Evolutionary conservation across 805 yeast genomes (phyloP).

Genomic region (Debaryomyces castellii): DNA sequence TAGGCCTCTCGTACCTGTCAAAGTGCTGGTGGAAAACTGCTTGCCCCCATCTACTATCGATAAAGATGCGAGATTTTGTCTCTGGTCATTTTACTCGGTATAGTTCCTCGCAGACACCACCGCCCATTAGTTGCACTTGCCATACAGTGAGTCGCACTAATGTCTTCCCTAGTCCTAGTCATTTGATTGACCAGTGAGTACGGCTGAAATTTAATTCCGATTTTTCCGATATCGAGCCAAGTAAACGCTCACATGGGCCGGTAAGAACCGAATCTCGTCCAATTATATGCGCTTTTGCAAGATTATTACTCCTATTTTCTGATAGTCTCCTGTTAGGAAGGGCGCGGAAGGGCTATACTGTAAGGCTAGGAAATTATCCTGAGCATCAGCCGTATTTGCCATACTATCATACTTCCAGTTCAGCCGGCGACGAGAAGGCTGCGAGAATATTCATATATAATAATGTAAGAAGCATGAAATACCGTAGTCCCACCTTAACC

Average conservation of each 20-base stretch:
- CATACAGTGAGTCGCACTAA: no score
- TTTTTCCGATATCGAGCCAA: not conserved
- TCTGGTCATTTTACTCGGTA: not conserved
- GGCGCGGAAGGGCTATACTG: slow-evolving; percentile 1
- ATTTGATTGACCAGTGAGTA: not conserved
- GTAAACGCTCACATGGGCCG: not conserved
- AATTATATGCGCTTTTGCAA: not conserved
- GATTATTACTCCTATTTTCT: not conserved
- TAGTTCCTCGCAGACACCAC: not conserved
- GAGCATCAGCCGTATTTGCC: slow-evolving; percentile 3
- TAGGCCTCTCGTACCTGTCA: not conserved
- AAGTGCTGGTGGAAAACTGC: not conserved
- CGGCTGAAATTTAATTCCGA: not conserved
- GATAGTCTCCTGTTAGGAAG: not conserved
- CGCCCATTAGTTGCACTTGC: not conserved
- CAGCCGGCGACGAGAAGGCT: slow-evolving; percentile 5
- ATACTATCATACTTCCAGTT: not conserved
- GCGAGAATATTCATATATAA: not conserved
- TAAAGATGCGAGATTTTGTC: no score
- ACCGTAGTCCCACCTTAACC: not conserved
- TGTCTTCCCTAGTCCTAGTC: not conserved
- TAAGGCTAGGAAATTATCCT: not conserved
- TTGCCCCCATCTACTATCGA: not conserved
- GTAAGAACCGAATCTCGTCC: not conserved
- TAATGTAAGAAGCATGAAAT: not conserved